These are phyloP conservation scores for Candida lessepsii DNA, from an alignment of 805 yeast species.

Conservation along the genomic window DNA sequence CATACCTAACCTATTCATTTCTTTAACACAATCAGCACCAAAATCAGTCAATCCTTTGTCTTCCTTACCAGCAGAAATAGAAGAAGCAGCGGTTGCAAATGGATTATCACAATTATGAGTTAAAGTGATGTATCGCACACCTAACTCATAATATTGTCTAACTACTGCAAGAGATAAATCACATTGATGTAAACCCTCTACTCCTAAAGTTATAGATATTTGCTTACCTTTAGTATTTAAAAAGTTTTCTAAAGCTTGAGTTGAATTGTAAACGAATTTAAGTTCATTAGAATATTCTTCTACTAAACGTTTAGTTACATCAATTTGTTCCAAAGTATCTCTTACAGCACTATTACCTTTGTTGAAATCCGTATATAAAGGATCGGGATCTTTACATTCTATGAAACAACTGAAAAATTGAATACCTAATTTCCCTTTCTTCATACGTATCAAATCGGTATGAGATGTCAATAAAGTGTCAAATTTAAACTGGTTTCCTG, in stretches of 20 bases:
- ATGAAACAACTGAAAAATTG: conserved; percentile 53
- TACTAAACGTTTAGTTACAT: conserved; percentile 46
- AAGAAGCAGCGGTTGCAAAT: conserved; percentile 54
- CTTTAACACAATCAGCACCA: conserved; percentile 42
- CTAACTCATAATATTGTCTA: conserved; percentile 48
- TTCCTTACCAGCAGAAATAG: conserved; percentile 43
- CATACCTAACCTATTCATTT: conserved; percentile 55
- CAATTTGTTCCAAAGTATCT: conserved; percentile 56
- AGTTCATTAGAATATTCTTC: conserved; percentile 33
- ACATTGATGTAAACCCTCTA: conserved; percentile 54
- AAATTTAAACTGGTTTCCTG: conserved; percentile 26
- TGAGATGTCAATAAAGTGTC: conserved; percentile 36
- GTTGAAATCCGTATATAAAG: conserved; percentile 45
- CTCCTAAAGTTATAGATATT: conserved; percentile 42
- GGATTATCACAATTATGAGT: conserved; percentile 60
- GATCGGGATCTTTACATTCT: conserved; percentile 43
- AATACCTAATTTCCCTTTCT: conserved; percentile 45
- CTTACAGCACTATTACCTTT: conserved; percentile 44
- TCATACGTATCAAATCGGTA: conserved; percentile 44
- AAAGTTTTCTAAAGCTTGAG: conserved; percentile 41
- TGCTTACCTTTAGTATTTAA: conserved; percentile 21
- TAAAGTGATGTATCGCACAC: conserved; percentile 53
- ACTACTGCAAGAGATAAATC: conserved; percentile 50
- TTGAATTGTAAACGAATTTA: conserved; percentile 39
- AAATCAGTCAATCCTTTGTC: conserved; percentile 44